Evolutionary conservation across 1,284 basidiomycete genomes (phyloP), one percentile per base, ranked within the genome.

Genomic region (Marasmius fiardii): DNA sequence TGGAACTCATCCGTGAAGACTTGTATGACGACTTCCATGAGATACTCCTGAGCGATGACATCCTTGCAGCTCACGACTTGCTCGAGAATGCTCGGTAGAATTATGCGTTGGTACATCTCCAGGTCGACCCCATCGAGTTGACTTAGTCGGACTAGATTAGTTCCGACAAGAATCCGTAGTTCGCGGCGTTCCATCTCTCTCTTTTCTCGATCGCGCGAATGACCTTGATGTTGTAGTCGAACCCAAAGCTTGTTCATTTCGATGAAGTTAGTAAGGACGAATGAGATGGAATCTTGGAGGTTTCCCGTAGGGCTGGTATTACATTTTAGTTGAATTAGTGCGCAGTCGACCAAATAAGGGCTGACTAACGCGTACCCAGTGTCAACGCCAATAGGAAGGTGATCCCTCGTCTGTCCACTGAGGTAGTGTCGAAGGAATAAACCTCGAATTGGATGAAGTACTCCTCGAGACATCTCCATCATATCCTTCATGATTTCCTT

Each of bases 221-320:
- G 93, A 0, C 95, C 95, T 68, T 95, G 92, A 66, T 98, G 95
- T 70, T 98, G 95, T 21, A 98, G 78, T 43, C 95, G 87, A 1
- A 98, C 95, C 95, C 95, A 98, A 26, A 98, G 86, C 71, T 97
- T 98, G 82, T 97, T 98, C 95, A 97, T 98, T 69, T 98, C 95
- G 68, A 98, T 93, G 66, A 97, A 97, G 74, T 98, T 97, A 60
- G 94, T 96, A 57, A 98, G 81, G 24, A 97, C 93, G 68, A 97
- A 98, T 2, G 84, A 85, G 61, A 93, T 95, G 1, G 93, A 96
- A 71, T 98, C 95, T 72, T 94, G 87, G 2, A 98, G 79, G 67
- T 93, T 93, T 48, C 95, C 95, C 43, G 75, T 71, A 16, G 92
- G 91, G 18, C 94, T 96, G 66, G 54, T 18, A 54, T 53, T 31